Evolutionary conservation across 371 early-diverging fungal genomes (phyloP).

Genomic region (Mucor indicus): DNA sequence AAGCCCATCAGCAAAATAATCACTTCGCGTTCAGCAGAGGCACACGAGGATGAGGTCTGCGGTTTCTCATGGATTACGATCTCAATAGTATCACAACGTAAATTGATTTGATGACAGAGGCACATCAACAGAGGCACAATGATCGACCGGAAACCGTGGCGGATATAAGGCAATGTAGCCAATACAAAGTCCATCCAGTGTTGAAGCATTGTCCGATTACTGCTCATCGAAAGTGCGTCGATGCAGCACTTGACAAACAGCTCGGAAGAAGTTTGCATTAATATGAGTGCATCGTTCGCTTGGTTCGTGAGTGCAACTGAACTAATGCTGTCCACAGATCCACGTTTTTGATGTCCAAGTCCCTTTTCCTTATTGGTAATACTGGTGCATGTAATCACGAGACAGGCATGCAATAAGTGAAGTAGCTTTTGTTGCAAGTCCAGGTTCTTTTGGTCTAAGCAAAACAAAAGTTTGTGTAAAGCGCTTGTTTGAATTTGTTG

Average conservation of each 20-base stretch:
- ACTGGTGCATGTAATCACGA: constrained; percentile 45
- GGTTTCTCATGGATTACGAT: constrained; percentile 32
- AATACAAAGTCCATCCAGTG: constrained; percentile 79
- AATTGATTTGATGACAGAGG: constrained; percentile 60
- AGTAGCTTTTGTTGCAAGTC: constrained; percentile 75
- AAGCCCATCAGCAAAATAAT: constrained; percentile 61
- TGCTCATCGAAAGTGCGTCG: constrained; percentile 54
- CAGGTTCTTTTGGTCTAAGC: constrained; percentile 49
- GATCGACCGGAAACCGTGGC: constrained; percentile 57
- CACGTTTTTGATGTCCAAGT: constrained; percentile 1
- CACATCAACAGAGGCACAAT: constrained; percentile 62
- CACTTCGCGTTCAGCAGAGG: constrained; percentile 50
- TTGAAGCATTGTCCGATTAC: constrained; percentile 67
- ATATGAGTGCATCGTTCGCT: constrained; percentile 21
- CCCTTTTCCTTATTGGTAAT: constrained; percentile 6
- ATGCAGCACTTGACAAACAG: constrained; percentile 60
- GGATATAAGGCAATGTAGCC: constrained; percentile 58
- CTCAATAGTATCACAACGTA: constrained; percentile 40
- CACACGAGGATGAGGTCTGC: neutral
- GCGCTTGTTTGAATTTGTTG: constrained; percentile 54
- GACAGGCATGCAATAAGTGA: constrained; percentile 60
- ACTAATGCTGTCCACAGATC: constrained; percentile 5
- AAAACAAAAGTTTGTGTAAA: constrained; percentile 61
- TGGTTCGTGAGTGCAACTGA: neutral
- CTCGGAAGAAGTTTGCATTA: constrained; percentile 40